Conservation (phyloP, 1,284 basidiomycete genomes). For the Cryptococcus floricola region DNA sequence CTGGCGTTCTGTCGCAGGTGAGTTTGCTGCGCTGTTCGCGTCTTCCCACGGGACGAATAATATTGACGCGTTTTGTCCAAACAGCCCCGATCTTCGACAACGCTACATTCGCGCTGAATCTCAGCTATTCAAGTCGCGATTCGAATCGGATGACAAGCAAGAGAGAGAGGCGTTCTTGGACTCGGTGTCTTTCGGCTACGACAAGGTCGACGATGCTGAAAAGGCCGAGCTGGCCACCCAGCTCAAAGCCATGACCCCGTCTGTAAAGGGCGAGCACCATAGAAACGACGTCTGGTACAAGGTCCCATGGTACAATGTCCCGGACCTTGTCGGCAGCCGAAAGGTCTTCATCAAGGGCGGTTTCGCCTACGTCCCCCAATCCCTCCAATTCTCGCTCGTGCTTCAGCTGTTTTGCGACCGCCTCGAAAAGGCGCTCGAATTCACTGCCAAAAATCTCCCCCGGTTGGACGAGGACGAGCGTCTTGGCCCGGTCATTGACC, state of each 20-base stretch:
- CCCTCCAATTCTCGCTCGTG: constrained; percentile 80
- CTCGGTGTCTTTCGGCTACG: constrained; percentile 76
- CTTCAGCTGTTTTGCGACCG: constrained; percentile 78
- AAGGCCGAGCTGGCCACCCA: constrained; percentile 44
- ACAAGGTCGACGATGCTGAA: constrained; percentile 62
- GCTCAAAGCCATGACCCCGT: constrained; percentile 31
- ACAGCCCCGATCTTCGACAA: constrained; percentile 81
- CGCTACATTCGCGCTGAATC: constrained; percentile 89
- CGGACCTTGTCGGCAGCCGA: constrained; percentile 84
- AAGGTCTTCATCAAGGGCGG: constrained; percentile 75
- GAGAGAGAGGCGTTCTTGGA: constrained; percentile 72
- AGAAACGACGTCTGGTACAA: constrained; percentile 52
- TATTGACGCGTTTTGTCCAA: background rate
- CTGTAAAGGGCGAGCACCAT: constrained; percentile 45
- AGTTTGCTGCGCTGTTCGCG: constrained; percentile 45
- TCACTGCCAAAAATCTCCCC: constrained; percentile 82
- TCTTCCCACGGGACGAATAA: background rate
- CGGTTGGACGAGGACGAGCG: constrained; percentile 95
- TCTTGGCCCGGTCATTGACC: constrained; percentile 82
- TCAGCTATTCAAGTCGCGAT: constrained; percentile 78
- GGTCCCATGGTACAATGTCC: constrained; percentile 81
- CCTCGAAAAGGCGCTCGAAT: constrained; percentile 76
- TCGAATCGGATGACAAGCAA: constrained; percentile 61
- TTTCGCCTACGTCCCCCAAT: constrained; percentile 82
- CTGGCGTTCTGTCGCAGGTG: constrained; percentile 95